A percentile compares a stretch with the other conserved stretches of the same genome.
Conservation (phyloP, 495 filamentous ascomycete genomes). For the Penicillium desertorum region DNA sequence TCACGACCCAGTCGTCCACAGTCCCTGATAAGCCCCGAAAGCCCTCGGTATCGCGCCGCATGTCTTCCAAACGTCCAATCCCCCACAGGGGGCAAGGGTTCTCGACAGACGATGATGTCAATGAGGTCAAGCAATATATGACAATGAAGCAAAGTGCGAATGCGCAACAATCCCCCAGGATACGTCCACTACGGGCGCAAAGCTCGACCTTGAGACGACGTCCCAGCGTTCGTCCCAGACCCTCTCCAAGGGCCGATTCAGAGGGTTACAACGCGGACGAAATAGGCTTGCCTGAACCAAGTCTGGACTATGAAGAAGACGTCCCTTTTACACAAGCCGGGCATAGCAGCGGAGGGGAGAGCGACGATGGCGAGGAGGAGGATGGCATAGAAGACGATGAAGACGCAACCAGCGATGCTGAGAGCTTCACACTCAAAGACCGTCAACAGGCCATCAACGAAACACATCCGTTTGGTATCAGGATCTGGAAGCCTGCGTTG, state of each 20-base stretch:
- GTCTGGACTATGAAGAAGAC: conserved; percentile 24
- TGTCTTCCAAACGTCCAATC: conserved; percentile 68
- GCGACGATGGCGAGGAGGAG: conserved; percentile 29
- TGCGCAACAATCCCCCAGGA: conserved; percentile 40
- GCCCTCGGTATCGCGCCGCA: conserved; percentile 65
- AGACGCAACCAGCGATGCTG: conserved; percentile 69
- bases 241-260: conserved; percentile 59
- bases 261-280: conserved; percentile 51
- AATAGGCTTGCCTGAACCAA: conserved; percentile 35
- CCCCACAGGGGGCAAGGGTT: conserved; percentile 85
- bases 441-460: conserved; percentile 98
- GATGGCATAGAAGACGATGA: conserved; percentile 49
- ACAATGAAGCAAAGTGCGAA: conserved; percentile 35
- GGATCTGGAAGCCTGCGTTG: conserved; percentile 96
- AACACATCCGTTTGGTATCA: conserved; percentile 97
- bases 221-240: conserved; percentile 54
- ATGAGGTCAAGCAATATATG: conserved; percentile 69
- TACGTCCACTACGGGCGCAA: conserved; percentile 42
- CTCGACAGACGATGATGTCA: conserved; percentile 86
- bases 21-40: conserved; percentile 65
- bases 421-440: conserved; percentile 80
- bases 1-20: conserved; percentile 52
- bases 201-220: conserved; percentile 74
- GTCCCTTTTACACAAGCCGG: conserved; percentile 31
- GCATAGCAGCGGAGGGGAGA: conserved; percentile 20